A percentile compares a stretch with the other conserved stretches of the same genome.
These are phyloP conservation scores for Exutisphaerella laricina DNA, from an alignment of 2,329 filamentous ascomycete species.

Conservation along the genomic window DNA sequence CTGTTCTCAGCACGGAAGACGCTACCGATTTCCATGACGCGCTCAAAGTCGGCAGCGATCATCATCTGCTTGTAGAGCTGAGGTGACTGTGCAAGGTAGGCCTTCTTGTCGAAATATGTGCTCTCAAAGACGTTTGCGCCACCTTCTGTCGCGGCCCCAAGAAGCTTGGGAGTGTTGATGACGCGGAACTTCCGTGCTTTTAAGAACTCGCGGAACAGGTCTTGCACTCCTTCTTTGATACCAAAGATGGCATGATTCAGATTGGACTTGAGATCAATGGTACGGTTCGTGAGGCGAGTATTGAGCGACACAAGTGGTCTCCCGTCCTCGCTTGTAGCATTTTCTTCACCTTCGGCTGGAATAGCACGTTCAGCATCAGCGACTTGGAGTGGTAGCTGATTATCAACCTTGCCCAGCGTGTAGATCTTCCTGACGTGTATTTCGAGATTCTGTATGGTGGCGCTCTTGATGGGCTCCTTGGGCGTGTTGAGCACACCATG, in stretches of 20 bases:
- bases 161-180: constrained; percentile 84
- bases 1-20: constrained; percentile 84
- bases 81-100: constrained; percentile 72
- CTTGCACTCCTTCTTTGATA: constrained; percentile 60
- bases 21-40: constrained; percentile 71
- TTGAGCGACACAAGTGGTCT: constrained; percentile 71
- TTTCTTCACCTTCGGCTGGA: constrained; percentile 43
- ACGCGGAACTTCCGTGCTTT: constrained; percentile 67
- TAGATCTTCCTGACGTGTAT: constrained; percentile 84
- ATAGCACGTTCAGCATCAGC: constrained; percentile 49
- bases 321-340: constrained; percentile 43
- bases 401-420: constrained; percentile 61
- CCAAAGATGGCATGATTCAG: constrained; percentile 84
- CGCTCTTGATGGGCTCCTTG: constrained; percentile 81
- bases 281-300: constrained; percentile 84
- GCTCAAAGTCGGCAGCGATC: constrained; percentile 71
- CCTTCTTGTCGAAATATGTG: constrained; percentile 80
- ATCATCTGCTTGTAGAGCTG: constrained; percentile 87
- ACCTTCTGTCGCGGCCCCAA: constrained; percentile 86
- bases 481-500: constrained; percentile 78
- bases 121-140: constrained; percentile 87
- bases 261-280: constrained; percentile 85
- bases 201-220: constrained; percentile 75
- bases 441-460: constrained; percentile 72
- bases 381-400: constrained; percentile 56